Evolutionary conservation across 164 flowering plant species (phyloP).

Genomic region (Chimonanthus salicifolius): DNA sequence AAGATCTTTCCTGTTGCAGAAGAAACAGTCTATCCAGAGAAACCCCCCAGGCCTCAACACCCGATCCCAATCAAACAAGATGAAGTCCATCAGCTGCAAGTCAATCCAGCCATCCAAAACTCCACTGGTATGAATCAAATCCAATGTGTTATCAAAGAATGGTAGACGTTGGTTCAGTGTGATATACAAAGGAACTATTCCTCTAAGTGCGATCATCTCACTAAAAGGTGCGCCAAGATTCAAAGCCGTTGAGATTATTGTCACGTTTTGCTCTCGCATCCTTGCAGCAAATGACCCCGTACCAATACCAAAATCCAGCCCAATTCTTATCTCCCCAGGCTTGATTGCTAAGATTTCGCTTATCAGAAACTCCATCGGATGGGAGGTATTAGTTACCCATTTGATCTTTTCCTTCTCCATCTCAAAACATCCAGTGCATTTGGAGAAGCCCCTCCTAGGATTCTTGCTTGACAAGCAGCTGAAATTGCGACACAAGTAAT

Average conservation of each 20-base stretch:
- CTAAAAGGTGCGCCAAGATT: slow-evolving; percentile 40
- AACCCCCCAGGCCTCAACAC: slow-evolving; percentile 51
- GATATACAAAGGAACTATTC: slow-evolving; percentile 35
- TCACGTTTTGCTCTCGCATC: slow-evolving; percentile 46
- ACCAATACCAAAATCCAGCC: slow-evolving; percentile 41
- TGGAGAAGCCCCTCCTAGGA: slow-evolving; percentile 14
- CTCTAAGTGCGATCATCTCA: slow-evolving; percentile 38
- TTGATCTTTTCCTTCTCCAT: slow-evolving; percentile 24
- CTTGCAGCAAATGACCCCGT: slow-evolving; percentile 43
- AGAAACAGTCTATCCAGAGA: slow-evolving; percentile 50
- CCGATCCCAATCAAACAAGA: slow-evolving; percentile 35
- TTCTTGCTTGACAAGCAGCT: slow-evolving; percentile 26
- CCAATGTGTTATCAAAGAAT: slow-evolving; percentile 40
- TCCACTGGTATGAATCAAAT: slow-evolving; percentile 38
- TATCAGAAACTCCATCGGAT: slow-evolving; percentile 21
- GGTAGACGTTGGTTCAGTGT: slow-evolving; percentile 41
- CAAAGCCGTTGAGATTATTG: slow-evolving; percentile 34
- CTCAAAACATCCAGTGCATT: slow-evolving; percentile 39
- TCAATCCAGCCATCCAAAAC: slow-evolving; percentile 42
- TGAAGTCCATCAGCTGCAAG: slow-evolving; percentile 30
- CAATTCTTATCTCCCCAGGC: slow-evolving; percentile 32
- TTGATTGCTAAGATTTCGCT: slow-evolving; percentile 23
- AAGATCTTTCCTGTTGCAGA: slow-evolving; percentile 32
- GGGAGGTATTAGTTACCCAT: slow-evolving; percentile 20
- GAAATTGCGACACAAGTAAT: slow-evolving; percentile 35